A percentile compares a stretch with the other conserved stretches of the same genome.
These are phyloP conservation scores for Orobanche coerulescens DNA, from an alignment of 257 asterid species.

Conservation along the genomic window DNA sequence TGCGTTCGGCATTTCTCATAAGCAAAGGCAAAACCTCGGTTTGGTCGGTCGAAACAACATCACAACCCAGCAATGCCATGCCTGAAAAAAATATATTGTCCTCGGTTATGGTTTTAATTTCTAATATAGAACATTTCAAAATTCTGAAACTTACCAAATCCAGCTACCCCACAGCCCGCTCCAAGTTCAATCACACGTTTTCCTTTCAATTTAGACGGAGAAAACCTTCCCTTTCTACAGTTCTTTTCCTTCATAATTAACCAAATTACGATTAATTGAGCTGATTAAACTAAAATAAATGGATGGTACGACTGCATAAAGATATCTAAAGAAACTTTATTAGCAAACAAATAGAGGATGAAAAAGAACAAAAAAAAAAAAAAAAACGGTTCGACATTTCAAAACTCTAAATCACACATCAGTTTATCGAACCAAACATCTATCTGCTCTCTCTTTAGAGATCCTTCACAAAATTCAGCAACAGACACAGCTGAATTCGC, in stretches of 20 bases:
- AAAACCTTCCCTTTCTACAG: slow-evolving; percentile 79
- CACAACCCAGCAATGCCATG: slow-evolving; percentile 94
- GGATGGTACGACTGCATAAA: neutral
- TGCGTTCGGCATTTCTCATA: slow-evolving; percentile 77
- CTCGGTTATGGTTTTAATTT: slow-evolving; percentile 13
- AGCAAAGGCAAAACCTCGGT: slow-evolving; percentile 89
- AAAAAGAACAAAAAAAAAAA: too few species aligned
- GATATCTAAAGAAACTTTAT: neutral
- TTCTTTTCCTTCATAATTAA: slow-evolving; percentile 59
- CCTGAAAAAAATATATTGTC: slow-evolving; percentile 40
- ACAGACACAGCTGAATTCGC: too few species aligned
- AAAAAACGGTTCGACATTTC: too few species aligned
- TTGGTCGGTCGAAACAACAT: slow-evolving; percentile 89
- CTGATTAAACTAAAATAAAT: slow-evolving; percentile 19
- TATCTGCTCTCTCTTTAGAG: too few species aligned
- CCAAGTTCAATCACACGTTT: slow-evolving; percentile 97
- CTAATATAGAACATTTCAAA: slow-evolving; percentile 1
- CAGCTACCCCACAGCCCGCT: slow-evolving; percentile 99
- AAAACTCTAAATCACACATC: too few species aligned
- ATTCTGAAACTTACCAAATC: slow-evolving; percentile 56
- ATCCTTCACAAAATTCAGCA: too few species aligned
- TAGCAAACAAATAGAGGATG: too few species aligned
- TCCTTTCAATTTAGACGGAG: slow-evolving; percentile 80
- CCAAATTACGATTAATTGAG: slow-evolving; percentile 19
- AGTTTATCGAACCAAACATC: too few species aligned